Conservation (phyloP, 2,329 filamentous ascomycete genomes). For the Pyrenochaeta sp. region DNA sequence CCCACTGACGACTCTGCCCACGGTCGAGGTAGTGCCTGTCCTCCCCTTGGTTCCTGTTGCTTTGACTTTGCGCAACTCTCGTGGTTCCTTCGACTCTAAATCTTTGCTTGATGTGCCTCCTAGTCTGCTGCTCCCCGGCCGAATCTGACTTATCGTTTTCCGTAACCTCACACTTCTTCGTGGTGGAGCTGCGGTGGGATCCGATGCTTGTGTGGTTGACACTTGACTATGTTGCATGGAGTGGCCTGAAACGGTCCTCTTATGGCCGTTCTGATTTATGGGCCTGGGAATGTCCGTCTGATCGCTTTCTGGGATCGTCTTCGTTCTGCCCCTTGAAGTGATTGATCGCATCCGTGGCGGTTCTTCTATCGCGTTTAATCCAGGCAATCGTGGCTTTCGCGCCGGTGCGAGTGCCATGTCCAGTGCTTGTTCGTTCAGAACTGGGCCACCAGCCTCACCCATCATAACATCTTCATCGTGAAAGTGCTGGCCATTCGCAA, state of each 20-base stretch:
- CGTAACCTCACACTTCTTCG: constrained; percentile 56
- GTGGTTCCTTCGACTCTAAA: constrained; percentile 66
- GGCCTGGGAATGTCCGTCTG: constrained; percentile 48
- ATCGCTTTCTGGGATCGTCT: constrained; percentile 52
- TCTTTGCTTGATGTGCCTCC: constrained; percentile 62
- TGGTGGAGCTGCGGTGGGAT: constrained; percentile 54
- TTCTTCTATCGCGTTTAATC: constrained; percentile 44
- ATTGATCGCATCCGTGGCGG: constrained; percentile 52
- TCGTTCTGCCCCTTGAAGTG: constrained; percentile 49
- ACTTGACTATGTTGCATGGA: constrained; percentile 50
- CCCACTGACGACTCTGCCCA: constrained; percentile 87
- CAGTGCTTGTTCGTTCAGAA: constrained; percentile 36
- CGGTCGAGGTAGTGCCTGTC: constrained; percentile 70
- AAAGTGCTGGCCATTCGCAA: constrained; percentile 49
- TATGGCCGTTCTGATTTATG: constrained; percentile 68
- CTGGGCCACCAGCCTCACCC: constrained; percentile 47
- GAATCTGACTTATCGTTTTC: constrained; percentile 62
- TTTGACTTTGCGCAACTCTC: constrained; percentile 85
- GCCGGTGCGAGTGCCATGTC: constrained; percentile 60
- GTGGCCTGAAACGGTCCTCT: constrained; percentile 92
- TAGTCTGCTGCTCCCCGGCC: constrained; percentile 70
- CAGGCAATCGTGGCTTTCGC: constrained; percentile 50
- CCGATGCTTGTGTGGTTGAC: constrained; percentile 34
- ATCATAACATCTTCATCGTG: constrained; percentile 57
- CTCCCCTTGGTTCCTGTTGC: constrained; percentile 75